Conservation (phyloP, 225 moss, liverwort and hornwort species). For the Antitrichia curtipendula region DNA sequence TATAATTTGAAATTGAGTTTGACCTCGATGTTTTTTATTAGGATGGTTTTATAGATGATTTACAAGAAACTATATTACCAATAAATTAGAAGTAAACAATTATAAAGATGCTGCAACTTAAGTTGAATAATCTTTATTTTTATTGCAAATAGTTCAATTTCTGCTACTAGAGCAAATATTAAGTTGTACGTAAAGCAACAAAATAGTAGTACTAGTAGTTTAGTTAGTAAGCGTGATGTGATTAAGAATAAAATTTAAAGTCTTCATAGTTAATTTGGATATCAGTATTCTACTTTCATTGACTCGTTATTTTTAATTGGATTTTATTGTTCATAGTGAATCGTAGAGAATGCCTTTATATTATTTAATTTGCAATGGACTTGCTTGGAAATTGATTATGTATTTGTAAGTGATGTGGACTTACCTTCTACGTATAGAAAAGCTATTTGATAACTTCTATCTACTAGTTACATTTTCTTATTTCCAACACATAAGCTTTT, state of each 20-base stretch:
- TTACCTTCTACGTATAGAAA: neutral
- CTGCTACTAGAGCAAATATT: rapidly evolving
- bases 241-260: neutral
- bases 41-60: neutral
- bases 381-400: neutral
- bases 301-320: rapidly evolving
- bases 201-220: neutral
- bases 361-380: neutral
- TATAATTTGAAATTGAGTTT: neutral
- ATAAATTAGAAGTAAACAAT: neutral
- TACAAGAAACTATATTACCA: too few species aligned
- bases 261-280: neutral
- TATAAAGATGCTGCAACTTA: neutral
- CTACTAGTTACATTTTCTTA: too few species aligned
- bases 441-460: neutral
- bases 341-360: neutral
- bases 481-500: rapidly evolving
- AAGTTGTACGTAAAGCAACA: neutral
- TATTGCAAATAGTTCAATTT: neutral
- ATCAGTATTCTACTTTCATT: too few species aligned
- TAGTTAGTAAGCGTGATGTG: neutral
- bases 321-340: rapidly evolving
- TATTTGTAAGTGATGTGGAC: too few species aligned
- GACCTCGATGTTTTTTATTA: neutral
- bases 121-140: neutral